phyloP scores from a whole-genome alignment of 495 filamentous ascomycete species.

The Aspergillus campestris region DNA sequence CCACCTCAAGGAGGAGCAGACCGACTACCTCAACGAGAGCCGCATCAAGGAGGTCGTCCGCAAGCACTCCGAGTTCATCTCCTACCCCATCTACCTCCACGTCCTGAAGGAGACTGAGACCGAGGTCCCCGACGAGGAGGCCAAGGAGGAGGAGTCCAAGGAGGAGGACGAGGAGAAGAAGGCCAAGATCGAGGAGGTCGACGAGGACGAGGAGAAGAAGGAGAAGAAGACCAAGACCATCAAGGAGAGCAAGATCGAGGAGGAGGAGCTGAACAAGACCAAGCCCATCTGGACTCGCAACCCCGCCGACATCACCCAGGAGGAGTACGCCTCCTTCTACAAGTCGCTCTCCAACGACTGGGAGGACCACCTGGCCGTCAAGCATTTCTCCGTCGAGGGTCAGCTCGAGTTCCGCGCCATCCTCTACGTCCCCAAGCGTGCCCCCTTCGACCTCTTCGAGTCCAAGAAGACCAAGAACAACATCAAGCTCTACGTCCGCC shows the following conservation, averaged over 20 bases:
- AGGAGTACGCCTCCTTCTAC: constrained; percentile 99
- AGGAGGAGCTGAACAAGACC: constrained; percentile 99
- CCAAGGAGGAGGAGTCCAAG: constrained; percentile 55
- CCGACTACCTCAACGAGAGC: constrained; percentile 94
- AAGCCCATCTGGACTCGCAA: constrained; percentile 99
- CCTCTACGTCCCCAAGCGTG: constrained; percentile 98
- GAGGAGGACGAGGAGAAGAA: constrained; percentile 85
- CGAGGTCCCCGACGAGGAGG: constrained; percentile 96
- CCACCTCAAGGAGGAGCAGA: constrained; percentile 98
- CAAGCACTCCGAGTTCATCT: constrained; percentile 99
- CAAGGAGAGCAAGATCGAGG: constrained; percentile 97
- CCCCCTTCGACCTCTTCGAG: constrained; percentile 99
- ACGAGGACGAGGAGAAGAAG: constrained; percentile 82
- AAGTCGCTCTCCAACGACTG: constrained; percentile 98
- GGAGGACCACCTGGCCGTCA: constrained; percentile 98
- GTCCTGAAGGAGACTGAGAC: constrained; percentile 98
- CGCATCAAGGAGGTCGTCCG: constrained; percentile 99
- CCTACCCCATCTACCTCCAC: constrained; percentile 99
- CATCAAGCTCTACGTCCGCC: constrained; percentile 99
- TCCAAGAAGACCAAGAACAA: constrained; percentile 99
- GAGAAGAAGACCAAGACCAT: constrained; percentile 97
- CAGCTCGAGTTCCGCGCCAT: constrained; percentile 99
- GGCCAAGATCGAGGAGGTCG: constrained; percentile 65
- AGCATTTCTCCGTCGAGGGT: constrained; percentile 99
- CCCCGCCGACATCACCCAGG: constrained; percentile 85